Base-by-base conservation (phyloP, 805 yeast species). In the Candida khao-thaluensis region DNA sequence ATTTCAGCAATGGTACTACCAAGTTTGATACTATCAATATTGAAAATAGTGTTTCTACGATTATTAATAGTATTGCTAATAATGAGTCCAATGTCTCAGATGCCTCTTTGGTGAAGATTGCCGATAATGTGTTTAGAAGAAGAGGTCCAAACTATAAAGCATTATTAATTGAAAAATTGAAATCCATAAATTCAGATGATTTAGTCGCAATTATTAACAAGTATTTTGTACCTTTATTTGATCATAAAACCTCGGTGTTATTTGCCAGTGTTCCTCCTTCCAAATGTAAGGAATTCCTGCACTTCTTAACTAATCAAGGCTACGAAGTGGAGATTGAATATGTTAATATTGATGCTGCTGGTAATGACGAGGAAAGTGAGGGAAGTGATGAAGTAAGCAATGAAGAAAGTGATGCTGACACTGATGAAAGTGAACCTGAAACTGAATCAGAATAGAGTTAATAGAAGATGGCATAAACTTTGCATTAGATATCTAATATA, bases 261-360 rank as follows among this genome's bases (percentile, higher is more conserved):
- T 89, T 88, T 52, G 66, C 81, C 3, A 79, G 88, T 51, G 76
- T 90, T 40, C 89, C 93, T 49, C 84, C 91, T 2, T 64, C 81
- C 2, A 82, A 81, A 46, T 56, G 64, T 3, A 76, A 68, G 0
- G 61, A 59, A 4, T 61, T 85, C 38, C 59, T 62, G 30, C 60
- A 56, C 12, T 77, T 69, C 39, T 75, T 90, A 40, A 52, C 50
- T 7, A 51, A 51, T 1, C 60, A 66, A 35, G 95, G 95, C 0
- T 91, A 83, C 54, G 60, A 64, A 0, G 83, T 84, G 18, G 54
- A 58, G 4, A 63, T 80, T 20, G 88, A 82, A 44, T 79, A 77
- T 35, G 60, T 82, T 12, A 57, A 37, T 2, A 54, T 40, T 12
- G 43, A 45, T 11, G 53, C 43, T 2, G 57, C 57, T 7, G 63